Evolutionary conservation across 2,329 filamentous ascomycete species (phyloP), one percentile per base, ranked within the genome.

Genomic region (Xylariaceae sp.): DNA sequence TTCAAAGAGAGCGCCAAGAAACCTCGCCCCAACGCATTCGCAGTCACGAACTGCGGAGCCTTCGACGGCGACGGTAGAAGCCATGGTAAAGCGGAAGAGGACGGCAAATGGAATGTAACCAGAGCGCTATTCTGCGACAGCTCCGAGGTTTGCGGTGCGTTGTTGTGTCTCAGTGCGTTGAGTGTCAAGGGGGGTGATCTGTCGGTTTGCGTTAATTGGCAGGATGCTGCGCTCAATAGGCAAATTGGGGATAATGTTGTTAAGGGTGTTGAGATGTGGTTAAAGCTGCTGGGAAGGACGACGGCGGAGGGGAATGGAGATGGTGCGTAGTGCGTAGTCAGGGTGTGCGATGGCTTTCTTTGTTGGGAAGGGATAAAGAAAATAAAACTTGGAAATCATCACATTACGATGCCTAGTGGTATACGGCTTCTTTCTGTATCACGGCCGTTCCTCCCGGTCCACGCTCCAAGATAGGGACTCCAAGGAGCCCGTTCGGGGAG

Each of bases 1-100:
- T 61, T 65, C 62, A 58, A 51, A 1, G 46, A 51, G 47, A 59
- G 60, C 47, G 65, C 63, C 11, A 57, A 56, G 18, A 69, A 63
- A 60, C 50, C 61, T 48, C 58, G 69, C 16, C 58, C 66, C 12
- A 60, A 62, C 31, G 60, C 69, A 17, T 71, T 66, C 62, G 53
- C 69, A 18, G 63, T 72, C 7, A 69, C 68, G 42, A 71, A 71
- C 53, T 48, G 71, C n/a, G 70, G 69, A 40, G 63, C 70, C 6
- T 50, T 72, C 14, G 56, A 70, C 42, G 63, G 67, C 34, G 22
- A 38, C 34, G 34, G 16, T n/a, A n/a, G n/a, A n/a, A n/a, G n/a
- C n/a, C n/a, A 38, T 16, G 9, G 5, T 13, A 16, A 13, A 13
- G 16, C 5, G 10, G 34, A 38, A 38, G 34, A 38, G 16, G 13